Percentiles rank a stretch among this genome's conserved stretches.
phyloP scores from a whole-genome alignment of 305 asterid species.

The Ajuga reptans region DNA sequence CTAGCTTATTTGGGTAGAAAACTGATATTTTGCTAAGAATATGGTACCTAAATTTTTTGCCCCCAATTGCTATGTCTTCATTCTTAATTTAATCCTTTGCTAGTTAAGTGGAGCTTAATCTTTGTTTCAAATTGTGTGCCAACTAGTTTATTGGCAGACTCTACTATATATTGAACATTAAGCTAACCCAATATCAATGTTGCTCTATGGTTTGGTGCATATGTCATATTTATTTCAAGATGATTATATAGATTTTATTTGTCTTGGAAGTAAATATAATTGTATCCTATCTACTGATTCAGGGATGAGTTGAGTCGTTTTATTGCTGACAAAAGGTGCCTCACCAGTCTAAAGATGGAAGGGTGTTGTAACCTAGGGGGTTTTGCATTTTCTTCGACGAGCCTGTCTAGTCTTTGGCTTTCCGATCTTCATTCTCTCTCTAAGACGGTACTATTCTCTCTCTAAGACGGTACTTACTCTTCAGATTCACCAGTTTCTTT shows the following conservation, averaged over 20 bases:
- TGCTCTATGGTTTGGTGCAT: neutral
- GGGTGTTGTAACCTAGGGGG: slow-evolving; percentile 81
- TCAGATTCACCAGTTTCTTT: neutral
- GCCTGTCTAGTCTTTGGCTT: slow-evolving; percentile 70
- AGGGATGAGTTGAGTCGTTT: slow-evolving; percentile 90
- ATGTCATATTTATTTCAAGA: neutral
- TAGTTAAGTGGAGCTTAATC: neutral
- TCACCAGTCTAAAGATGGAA: slow-evolving; percentile 83
- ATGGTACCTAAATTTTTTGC: neutral
- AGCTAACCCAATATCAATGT: neutral
- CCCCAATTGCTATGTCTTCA: neutral
- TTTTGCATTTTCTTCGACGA: slow-evolving; percentile 57
- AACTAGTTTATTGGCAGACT: neutral
- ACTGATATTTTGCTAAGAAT: neutral
- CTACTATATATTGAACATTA: neutral
- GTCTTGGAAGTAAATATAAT: neutral
- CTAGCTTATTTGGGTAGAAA: neutral
- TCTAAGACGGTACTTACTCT: slow-evolving; percentile 59
- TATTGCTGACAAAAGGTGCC: slow-evolving; percentile 64
- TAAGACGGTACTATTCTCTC: slow-evolving; percentile 70
- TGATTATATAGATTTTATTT: neutral
- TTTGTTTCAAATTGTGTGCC: neutral
- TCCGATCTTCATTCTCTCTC: slow-evolving; percentile 77
- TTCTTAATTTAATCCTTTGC: neutral
- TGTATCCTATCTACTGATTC: slow-evolving; percentile 20